Base-by-base conservation (phyloP, 805 yeast genomes). In the Myxozyma udenii region DNA sequence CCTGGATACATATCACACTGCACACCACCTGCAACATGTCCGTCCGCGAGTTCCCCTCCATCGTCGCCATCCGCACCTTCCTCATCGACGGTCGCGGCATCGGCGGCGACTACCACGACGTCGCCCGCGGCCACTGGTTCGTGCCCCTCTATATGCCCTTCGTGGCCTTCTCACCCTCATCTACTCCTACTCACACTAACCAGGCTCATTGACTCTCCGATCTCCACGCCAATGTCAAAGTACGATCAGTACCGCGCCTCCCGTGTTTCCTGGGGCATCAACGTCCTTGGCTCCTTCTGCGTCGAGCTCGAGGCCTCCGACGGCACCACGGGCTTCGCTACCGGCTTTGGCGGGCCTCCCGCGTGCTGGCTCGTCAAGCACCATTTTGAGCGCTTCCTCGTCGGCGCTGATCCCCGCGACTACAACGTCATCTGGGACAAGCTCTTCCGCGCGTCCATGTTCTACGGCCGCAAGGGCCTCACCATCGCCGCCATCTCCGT, bases 41-140 rank as follows among this genome's bases (percentile, higher is more conserved):
- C 7, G 37, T 39, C 21, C 45, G 66, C 26, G 3, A 46, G 19
- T 75, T 75, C 61, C 78, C 79, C 49, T 72, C 63, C 48, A 75
- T 75, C 61, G 72, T 68, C 49, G 67, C 67, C 52, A 70, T 75
- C 43, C 72, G 69, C 51, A 74, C 78, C 39, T 75, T 62, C 63
- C 66, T 75, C 28, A 58, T 74, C 22, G 66, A 67, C 50, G 78
- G 75, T 30, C 71, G 69, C 57, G 78, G 78, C 42, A 67, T 72
- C 47, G 79, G 79, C 49, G 79, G 78, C 53, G 79, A 76, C 61
- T 76, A 76, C 62, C 79, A 76, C 61, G 71, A 76, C 61, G 79
- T 75, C 42, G 73, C 66, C 37, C 63, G 67, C 37, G 79, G 79
- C 22, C 79, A 75, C 56, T 76, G 79, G 79, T 49, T 14, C 1